These are phyloP conservation scores for Odontarrhena argentea DNA, from an alignment of 345 rosid species.

Conservation along the genomic window DNA sequence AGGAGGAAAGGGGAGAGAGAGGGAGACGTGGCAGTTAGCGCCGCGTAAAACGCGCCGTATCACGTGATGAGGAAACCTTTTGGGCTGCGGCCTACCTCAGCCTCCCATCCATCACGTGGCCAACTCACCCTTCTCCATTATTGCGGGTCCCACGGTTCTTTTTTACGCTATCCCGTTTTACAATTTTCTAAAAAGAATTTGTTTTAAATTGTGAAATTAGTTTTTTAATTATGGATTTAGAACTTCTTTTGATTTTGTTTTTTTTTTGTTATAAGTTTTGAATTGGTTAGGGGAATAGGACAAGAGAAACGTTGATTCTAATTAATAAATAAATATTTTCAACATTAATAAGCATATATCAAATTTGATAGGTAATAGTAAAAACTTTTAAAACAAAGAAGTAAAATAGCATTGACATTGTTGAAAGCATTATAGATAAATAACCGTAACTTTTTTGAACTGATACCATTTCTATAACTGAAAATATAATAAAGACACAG, in stretches of 20 bases:
- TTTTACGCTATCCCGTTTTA: slow-evolving; percentile 42
- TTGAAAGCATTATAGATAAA: no score
- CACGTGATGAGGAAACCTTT: slow-evolving; percentile 40
- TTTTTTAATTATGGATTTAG: slow-evolving; percentile 8
- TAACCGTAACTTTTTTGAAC: no score
- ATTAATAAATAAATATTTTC: no score
- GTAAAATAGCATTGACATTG: no score
- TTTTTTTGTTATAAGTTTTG: neutral
- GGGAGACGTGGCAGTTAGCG: slow-evolving; percentile 40
- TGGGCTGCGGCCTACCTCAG: slow-evolving; percentile 31
- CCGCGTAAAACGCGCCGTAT: slow-evolving; percentile 38
- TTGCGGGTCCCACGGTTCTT: slow-evolving; percentile 35
- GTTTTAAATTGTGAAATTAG: neutral
- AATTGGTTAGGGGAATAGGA: neutral
- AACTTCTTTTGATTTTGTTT: neutral
- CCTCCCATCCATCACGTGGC: slow-evolving; percentile 46
- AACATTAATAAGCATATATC: no score
- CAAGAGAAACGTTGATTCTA: no score
- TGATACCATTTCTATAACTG: no score
- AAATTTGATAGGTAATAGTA: no score
- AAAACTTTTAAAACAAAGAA: no score
- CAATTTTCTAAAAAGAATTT: neutral
- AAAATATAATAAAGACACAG: no score
- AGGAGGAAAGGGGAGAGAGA: neutral
- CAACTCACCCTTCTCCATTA: slow-evolving; percentile 41